phyloP scores from a whole-genome alignment of 2,329 filamentous ascomycete species.

The Podosphaera xanthii region DNA sequence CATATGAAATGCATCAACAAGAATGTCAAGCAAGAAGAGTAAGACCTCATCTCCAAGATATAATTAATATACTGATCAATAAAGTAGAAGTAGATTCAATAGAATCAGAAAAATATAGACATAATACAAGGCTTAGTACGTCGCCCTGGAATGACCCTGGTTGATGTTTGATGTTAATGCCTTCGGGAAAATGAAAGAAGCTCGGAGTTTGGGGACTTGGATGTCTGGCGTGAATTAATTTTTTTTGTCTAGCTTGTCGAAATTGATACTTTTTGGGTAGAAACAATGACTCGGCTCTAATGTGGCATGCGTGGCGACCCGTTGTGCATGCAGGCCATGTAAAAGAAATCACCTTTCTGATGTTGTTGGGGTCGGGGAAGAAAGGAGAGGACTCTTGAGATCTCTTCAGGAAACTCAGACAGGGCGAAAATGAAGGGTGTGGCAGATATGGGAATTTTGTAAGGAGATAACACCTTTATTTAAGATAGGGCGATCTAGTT shows the following conservation, averaged over 20 bases:
- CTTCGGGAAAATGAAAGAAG: neutral
- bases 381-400: too few species aligned
- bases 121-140: too few species aligned
- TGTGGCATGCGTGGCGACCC: neutral
- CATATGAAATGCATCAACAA: slow-evolving; percentile 30
- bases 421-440: too few species aligned
- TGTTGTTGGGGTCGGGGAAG: too few species aligned
- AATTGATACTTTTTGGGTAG: neutral
- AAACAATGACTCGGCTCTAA: neutral
- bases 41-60: neutral
- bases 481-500: too few species aligned
- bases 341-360: neutral
- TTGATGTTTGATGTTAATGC: neutral
- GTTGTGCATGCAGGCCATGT: neutral
- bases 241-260: neutral
- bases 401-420: too few species aligned
- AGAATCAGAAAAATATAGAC: too few species aligned
- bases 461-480: too few species aligned
- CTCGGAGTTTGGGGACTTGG: neutral
- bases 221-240: neutral
- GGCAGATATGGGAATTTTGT: too few species aligned
- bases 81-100: neutral
- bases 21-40: slow-evolving; percentile 30
- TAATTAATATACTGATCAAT: neutral
- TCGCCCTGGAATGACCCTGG: neutral